A percentile compares a stretch with the other conserved stretches of the same genome.
Evolutionary conservation across 176 grass and related monocot species (phyloP).

Genomic region (Zea luxurians): DNA sequence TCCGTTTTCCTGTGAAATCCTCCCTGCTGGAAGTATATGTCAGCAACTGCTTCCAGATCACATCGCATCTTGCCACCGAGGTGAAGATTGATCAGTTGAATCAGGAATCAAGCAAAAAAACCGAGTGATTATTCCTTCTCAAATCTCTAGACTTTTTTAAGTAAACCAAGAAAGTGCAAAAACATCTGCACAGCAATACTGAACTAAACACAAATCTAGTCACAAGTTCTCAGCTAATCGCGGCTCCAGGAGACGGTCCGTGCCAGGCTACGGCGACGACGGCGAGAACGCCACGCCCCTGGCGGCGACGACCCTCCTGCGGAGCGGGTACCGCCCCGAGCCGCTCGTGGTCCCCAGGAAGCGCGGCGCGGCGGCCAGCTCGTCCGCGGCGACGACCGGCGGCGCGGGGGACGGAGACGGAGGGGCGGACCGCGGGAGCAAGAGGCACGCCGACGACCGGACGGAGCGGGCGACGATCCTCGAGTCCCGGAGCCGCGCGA

Average conservation of each 20-base stretch:
- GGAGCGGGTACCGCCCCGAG: constrained; percentile 48
- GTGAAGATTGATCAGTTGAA: not conserved
- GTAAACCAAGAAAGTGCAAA: not conserved
- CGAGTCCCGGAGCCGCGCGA: constrained; percentile 78
- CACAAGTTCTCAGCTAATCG: constrained; percentile 10
- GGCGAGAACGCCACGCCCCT: constrained; percentile 54
- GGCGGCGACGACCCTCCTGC: constrained; percentile 71
- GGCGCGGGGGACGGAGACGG: not conserved
- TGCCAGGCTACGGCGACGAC: constrained; percentile 24
- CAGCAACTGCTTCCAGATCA: not conserved
- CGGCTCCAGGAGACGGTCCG: constrained; percentile 28
- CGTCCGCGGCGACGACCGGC: not conserved
- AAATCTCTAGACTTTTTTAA: not conserved
- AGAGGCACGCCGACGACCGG: constrained; percentile 44
- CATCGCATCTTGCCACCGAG: not conserved
- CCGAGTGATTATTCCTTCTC: constrained; percentile 2
- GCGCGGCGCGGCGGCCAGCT: constrained; percentile 38
- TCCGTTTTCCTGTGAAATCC: not conserved
- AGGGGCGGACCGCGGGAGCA: constrained; percentile 25
- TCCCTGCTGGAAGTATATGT: not conserved
- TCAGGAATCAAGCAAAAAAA: too few relatives aligned
- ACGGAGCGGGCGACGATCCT: constrained; percentile 70
- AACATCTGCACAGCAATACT: constrained; percentile 22
- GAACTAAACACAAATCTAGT: constrained; percentile 20
- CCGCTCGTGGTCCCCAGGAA: constrained; percentile 42